phyloP scores from a whole-genome alignment of 129 eudicot genomes.

The Pseudognaphalium luteoalbum region DNA sequence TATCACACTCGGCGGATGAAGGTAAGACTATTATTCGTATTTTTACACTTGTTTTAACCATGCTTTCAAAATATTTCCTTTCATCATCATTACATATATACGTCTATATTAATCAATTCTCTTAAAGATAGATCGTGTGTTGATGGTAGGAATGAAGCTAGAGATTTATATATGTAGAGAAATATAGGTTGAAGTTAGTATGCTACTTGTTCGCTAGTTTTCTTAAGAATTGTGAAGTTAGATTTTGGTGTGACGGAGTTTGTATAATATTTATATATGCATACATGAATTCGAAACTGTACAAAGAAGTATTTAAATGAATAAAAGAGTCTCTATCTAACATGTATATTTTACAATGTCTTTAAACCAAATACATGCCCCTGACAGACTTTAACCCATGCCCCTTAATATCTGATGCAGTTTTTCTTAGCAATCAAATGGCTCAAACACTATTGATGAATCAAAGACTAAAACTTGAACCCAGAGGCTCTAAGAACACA shows the following conservation, averaged over 20 bases:
- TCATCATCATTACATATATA: conserved; percentile 30
- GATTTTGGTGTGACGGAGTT: conserved; percentile 46
- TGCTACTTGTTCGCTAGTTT: conserved; percentile 21
- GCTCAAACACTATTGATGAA: no score
- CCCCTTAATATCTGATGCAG: conserved; percentile 33
- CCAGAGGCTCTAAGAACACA: no score
- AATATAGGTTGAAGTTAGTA: conserved; percentile 35
- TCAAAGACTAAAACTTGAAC: no score
- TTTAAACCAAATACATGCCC: conserved; percentile 18
- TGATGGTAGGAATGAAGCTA: conserved; percentile 36
- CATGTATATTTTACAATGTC: conserved; percentile 45
- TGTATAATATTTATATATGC: conserved; percentile 25
- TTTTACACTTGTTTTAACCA: conserved; percentile 53
- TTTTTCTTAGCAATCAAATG: no score
- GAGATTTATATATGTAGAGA: conserved; percentile 36
- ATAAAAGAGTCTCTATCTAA: conserved; percentile 25
- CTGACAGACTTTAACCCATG: conserved; percentile 44
- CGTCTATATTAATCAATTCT: conserved; percentile 2
- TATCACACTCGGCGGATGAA: conserved; percentile 37
- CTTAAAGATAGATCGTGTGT: conserved; percentile 33
- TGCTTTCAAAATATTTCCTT: conserved; percentile 43
- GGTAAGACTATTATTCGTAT: conserved; percentile 41
- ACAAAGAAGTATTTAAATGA: conserved; percentile 58
- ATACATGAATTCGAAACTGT: conserved; percentile 49
- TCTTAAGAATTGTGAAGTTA: conserved; percentile 32